Evolutionary conservation across 257 asterid genomes (phyloP), one percentile per base, ranked within the genome.

Genomic region (Jasminum sambac): DNA sequence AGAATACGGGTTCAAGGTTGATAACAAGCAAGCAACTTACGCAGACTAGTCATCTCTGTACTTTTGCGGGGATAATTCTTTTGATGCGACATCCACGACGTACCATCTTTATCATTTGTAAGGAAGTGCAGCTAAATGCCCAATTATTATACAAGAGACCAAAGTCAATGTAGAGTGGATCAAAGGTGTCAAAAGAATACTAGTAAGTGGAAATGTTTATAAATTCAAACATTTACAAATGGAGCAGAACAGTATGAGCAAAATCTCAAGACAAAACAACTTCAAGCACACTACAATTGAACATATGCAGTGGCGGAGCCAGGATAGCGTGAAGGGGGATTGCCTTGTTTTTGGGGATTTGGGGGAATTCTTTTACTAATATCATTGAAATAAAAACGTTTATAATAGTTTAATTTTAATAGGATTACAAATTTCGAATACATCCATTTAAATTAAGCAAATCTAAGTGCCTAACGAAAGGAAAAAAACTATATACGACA

Each of bases 211-310:
- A 72, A 21, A 38, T 55, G 59, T 37, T 48, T 37, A 58, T 19
- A n/a, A n/a, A n/a, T n/a, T n/a, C n/a, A 38, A 39, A 68, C 40
- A 13, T n/a, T 63, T 71, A 42, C 7, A 8, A 57, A 61, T 23
- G 66, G 68, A 52, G 66, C 2, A 43, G 11, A 12, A 34, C 38
- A 72, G 63, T 13, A 64, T n/a, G 62, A 76, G 34, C 60, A 48
- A 19, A 2, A 10, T 13, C 26, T 39, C 19, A 60, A n/a, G 23
- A 60, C 64, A 65, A 67, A 42, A 64, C 71, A 63, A 39, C 43
- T 6, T 38, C n/a, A 8, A 38, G 62, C 38, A 65, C 21, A 65
- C 13, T 25, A 60, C 16, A 44, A 73, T n/a, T n/a, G n/a, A n/a
- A n/a, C n/a, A n/a, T n/a, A n/a, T n/a, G n/a, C n/a, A n/a, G n/a